Conservation (phyloP, 805 yeast genomes). For the Ogataea trehaloabstinens region DNA sequence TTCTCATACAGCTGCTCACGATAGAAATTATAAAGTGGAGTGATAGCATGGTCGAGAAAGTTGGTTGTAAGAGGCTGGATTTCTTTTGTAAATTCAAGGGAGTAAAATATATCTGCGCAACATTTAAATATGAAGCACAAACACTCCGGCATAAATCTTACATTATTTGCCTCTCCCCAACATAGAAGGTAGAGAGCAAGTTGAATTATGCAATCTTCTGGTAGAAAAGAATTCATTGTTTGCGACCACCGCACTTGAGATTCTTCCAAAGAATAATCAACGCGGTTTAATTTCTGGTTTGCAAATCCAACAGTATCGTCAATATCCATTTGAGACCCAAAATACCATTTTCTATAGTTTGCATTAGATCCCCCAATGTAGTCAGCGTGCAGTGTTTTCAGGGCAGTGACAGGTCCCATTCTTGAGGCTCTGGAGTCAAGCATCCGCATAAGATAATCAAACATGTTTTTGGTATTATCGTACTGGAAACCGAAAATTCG, state of each 20-base stretch:
- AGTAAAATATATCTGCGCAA: conserved; percentile 64
- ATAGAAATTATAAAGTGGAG: conserved; percentile 68
- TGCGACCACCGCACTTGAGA: conserved; percentile 50
- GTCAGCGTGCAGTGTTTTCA: conserved; percentile 65
- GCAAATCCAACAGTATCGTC: conserved; percentile 45
- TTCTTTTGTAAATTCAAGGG: conserved; percentile 39
- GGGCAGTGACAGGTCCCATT: conserved; percentile 54
- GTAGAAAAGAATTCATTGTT: conserved; percentile 47
- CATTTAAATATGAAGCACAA: conserved; percentile 81
- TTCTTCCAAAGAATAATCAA: conserved; percentile 35
- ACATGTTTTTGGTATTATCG: conserved; percentile 65
- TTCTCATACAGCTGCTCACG: conserved; percentile 51
- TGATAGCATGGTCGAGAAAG: conserved; percentile 65
- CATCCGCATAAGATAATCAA: conserved; percentile 58
- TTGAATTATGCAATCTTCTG: conserved; percentile 59
- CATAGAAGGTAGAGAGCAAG: conserved; percentile 66
- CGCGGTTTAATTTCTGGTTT: conserved; percentile 25
- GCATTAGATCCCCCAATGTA: conserved; percentile 71
- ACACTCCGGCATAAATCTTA: conserved; percentile 88
- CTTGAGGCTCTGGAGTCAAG: conserved; percentile 71
- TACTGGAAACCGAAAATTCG: conserved; percentile 65
- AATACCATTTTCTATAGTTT: conserved; percentile 73
- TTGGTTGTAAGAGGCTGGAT: conserved; percentile 32
- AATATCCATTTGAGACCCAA: conserved; percentile 67
- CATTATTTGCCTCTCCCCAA: conserved; percentile 90